Evolutionary conservation across 73 alveolate genomes (phyloP), one percentile per base, ranked within the genome.

Genomic region (Halteria grandinella): DNA sequence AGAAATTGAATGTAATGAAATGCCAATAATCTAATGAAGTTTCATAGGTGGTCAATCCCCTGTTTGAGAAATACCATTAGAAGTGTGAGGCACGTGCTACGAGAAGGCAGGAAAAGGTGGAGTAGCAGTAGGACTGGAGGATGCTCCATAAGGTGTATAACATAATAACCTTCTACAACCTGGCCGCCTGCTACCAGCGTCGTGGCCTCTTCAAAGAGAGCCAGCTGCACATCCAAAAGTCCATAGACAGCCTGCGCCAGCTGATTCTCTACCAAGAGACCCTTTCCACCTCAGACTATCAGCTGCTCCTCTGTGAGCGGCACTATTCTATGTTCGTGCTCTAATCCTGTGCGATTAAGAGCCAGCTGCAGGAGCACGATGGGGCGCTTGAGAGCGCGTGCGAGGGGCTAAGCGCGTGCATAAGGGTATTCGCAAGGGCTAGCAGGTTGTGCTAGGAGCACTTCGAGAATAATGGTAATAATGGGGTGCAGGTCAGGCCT

Each of bases 331-430:
- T 45, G 34, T n/a, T 66, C 4, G 47, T 28, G 10, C 51, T 66
- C n/a, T 41, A 66, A 25, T n/a, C 50, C 32, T 66, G 80, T 45
- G 80, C 80, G 21, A 66, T 66, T 25, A 66, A 66, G 43, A 45
- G 69, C 18, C 51, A 66, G 34, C 29, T 66, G 15, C 18, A 66
- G 52, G 69, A 66, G 5, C 80, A 66, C 47, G 80, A 66, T 66
- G 80, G 64, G 18, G 80, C 80, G 8, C 47, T 66, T n/a, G n/a
- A 66, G 3, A 21, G 64, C 23, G 80, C 80, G 3, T 23, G 28
- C 15, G 80, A 41, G 25, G 80, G 80, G 11, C 43, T 66, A 41
- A 31, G 36, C n/a, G 5, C 66, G 1, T 66, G 80, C 29, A 44
- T 66, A 5, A 44, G 47, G 17, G 66, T 66, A 47, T 66, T 66